These are phyloP conservation scores for Acmispon strigosus DNA, from an alignment of 306 rosid species.

Conservation along the genomic window DNA sequence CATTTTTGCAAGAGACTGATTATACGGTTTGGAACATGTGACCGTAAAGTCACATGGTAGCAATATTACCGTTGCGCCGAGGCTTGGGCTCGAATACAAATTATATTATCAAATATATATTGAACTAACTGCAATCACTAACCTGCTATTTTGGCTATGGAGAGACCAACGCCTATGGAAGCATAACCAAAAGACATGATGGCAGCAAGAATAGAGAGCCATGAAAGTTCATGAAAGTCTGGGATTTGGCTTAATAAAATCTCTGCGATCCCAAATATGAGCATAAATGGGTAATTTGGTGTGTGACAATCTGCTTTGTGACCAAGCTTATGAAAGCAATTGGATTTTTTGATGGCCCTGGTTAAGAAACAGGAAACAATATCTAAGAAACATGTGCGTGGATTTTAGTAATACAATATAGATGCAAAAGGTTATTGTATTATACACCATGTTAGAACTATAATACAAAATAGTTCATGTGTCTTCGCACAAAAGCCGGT, in stretches of 20 bases:
- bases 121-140: not conserved
- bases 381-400: not conserved
- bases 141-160: constrained; percentile 48
- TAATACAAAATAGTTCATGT: too few relatives aligned
- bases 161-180: constrained; percentile 29
- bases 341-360: constrained; percentile 39
- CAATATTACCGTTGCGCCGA: too few relatives aligned
- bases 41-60: too few relatives aligned
- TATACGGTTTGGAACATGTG: too few relatives aligned
- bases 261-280: constrained; percentile 14
- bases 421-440: not conserved
- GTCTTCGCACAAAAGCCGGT: too few relatives aligned
- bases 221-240: constrained; percentile 31
- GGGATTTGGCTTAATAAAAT: constrained; percentile 39
- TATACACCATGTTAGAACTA: too few relatives aligned
- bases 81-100: too few relatives aligned
- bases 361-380: not conserved
- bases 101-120: not conserved
- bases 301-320: constrained; percentile 12
- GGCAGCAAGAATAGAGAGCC: constrained; percentile 33
- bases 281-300: constrained; percentile 14
- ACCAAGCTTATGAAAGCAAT: constrained; percentile 33
- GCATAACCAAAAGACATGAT: constrained; percentile 40
- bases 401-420: not conserved
- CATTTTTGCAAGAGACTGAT: too few relatives aligned